Evolutionary conservation across 2,329 filamentous ascomycete species (phyloP), one percentile per base, ranked within the genome.

Genomic region (Venturia asperata): DNA sequence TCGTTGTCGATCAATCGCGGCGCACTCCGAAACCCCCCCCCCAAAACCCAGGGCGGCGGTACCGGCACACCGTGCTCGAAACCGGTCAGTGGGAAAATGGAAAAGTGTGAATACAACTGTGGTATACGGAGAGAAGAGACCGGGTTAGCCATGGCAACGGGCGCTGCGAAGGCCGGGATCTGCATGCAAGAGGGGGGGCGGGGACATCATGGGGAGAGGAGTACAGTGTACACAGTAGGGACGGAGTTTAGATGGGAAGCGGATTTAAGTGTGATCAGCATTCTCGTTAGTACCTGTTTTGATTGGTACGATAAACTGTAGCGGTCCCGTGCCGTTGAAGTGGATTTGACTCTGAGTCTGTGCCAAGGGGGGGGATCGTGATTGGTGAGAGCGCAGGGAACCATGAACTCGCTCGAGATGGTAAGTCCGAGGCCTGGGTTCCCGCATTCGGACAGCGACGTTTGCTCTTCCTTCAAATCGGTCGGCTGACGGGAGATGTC

Each of bases 41-140:
- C 49, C 49, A 13, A 55, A 55, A 30, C 1, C 49, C 49, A 55
- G 1, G 21, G 24, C 49, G 21, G 30, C 49, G 49, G 49, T 27
- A 30, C 3, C 5, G 4, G 3, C 24, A 55, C 49, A 34, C 49
- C 49, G 49, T 30, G 24, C 49, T 55, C 13, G n/a, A 27, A 19
- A 55, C 49, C 49, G 49, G 49, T 55, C 19, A 55, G 49, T 49
- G n/a, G 45, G 45, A 13, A 49, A 49, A 27, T 5, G n/a, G 45
- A 49, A 49, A 49, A 49, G 45, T 17, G 42, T 13, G 11, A 11
- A 39, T 11, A 39, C 37, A 6, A 39, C n/a, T n/a, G n/a, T n/a
- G n/a, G n/a, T n/a, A n/a, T n/a, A n/a, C n/a, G n/a, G n/a, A n/a
- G n/a, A n/a, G n/a, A n/a, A n/a, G n/a, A n/a, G n/a, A n/a, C n/a